phyloP scores from a whole-genome alignment of 2,329 filamentous ascomycete genomes.

The Apiospora malaysiana region DNA sequence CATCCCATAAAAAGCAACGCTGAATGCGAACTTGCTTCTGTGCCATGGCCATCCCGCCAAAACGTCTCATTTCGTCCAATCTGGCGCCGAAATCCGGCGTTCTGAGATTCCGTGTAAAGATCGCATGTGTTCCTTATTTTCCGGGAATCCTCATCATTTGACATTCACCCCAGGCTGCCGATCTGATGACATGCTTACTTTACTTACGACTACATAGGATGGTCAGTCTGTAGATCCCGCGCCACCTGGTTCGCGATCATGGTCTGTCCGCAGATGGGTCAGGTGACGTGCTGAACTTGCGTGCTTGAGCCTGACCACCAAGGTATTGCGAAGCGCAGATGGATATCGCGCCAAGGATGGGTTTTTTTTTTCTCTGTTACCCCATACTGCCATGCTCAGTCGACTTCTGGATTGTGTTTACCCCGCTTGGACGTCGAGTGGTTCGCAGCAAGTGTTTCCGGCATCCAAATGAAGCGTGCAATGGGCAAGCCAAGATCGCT shows the following conservation, averaged over 20 bases:
- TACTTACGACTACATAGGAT: background rate
- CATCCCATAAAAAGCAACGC: background rate
- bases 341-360: slow-evolving; percentile 11
- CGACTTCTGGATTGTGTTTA: background rate
- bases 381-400: background rate
- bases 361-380: background rate
- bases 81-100: background rate
- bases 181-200: background rate
- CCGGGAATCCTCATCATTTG: background rate
- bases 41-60: background rate
- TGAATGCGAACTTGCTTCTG: background rate
- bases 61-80: background rate
- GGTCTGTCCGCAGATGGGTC: background rate
- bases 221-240: background rate
- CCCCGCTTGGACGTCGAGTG: slow-evolving; percentile 12
- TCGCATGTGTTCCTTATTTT: background rate
- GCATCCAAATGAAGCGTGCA: background rate
- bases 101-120: background rate
- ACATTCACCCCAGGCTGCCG: background rate
- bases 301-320: background rate
- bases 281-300: background rate
- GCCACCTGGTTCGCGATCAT: background rate
- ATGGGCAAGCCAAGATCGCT: background rate
- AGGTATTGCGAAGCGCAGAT: background rate
- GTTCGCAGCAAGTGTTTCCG: background rate